phyloP scores from a whole-genome alignment of 805 yeast genomes.

The Wickerhamomyces bisporus region DNA sequence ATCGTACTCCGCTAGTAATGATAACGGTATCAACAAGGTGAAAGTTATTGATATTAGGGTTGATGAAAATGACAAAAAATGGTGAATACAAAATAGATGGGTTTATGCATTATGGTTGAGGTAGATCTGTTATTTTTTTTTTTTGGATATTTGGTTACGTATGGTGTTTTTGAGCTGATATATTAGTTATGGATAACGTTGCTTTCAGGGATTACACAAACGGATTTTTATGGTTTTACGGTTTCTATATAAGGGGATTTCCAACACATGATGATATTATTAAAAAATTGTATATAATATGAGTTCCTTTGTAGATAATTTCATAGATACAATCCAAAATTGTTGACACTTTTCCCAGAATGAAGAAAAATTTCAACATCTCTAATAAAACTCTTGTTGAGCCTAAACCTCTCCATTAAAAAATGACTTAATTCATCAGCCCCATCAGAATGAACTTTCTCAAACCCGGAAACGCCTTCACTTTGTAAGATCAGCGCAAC shows the following conservation, averaged over 20 bases:
- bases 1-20: slow-evolving; percentile 14
- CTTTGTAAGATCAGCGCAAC: slow-evolving; percentile 36
- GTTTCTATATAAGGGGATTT: too few relatives aligned
- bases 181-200: too few relatives aligned
- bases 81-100: too few relatives aligned
- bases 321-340: slow-evolving; percentile 20
- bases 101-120: too few relatives aligned
- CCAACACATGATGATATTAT: background rate
- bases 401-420: slow-evolving; percentile 3
- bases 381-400: slow-evolving; percentile 6
- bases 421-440: slow-evolving; percentile 10
- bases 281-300: background rate
- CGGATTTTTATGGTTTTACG: too few relatives aligned
- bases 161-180: too few relatives aligned
- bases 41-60: slow-evolving; percentile 20
- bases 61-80: slow-evolving; percentile 15
- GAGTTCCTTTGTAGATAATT: background rate
- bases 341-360: slow-evolving; percentile 19
- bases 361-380: slow-evolving; percentile 7
- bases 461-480: slow-evolving; percentile 60
- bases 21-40: slow-evolving; percentile 14
- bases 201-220: too few relatives aligned
- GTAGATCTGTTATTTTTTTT: too few relatives aligned
- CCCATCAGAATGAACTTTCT: slow-evolving; percentile 41
- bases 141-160: too few relatives aligned